Conservation (phyloP, 441 rosid species). For the Geranium incanum region DNA sequence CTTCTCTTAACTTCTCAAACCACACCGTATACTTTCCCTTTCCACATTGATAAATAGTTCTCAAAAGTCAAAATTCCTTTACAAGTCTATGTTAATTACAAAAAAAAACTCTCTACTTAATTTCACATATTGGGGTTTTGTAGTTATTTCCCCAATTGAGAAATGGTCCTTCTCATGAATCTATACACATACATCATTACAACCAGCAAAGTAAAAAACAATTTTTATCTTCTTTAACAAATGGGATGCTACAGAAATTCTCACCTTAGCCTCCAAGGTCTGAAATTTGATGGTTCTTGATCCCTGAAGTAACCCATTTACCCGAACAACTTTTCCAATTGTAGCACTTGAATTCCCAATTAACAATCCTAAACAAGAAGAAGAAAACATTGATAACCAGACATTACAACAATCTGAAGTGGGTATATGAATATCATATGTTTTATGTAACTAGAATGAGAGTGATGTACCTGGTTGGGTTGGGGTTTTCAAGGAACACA, state of each 20-base stretch:
- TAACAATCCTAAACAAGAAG: background rate
- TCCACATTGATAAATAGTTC: too few relatives aligned
- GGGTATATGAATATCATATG: background rate
- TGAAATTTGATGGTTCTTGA: slow-evolving; percentile 10
- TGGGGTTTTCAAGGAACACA: slow-evolving; percentile 4
- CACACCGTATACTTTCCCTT: too few relatives aligned
- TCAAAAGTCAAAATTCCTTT: too few relatives aligned
- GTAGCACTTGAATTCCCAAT: background rate
- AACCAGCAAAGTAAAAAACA: background rate
- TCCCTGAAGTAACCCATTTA: slow-evolving; percentile 5
- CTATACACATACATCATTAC: background rate
- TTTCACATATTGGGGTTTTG: too few relatives aligned
- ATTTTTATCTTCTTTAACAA: background rate
- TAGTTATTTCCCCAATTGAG: too few relatives aligned
- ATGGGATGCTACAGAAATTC: background rate
- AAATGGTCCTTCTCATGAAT: too few relatives aligned
- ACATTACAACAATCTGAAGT: background rate
- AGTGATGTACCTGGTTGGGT: slow-evolving; percentile 2
- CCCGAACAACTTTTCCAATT: slow-evolving; percentile 16
- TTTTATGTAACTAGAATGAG: background rate
- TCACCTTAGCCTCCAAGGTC: slow-evolving; percentile 26
- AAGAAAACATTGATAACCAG: background rate
- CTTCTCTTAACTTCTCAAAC: too few relatives aligned
- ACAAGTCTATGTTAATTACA: too few relatives aligned
- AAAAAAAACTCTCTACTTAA: too few relatives aligned